phyloP scores from a whole-genome alignment of 106 monocot species.

The Ottelia alismoides region DNA sequence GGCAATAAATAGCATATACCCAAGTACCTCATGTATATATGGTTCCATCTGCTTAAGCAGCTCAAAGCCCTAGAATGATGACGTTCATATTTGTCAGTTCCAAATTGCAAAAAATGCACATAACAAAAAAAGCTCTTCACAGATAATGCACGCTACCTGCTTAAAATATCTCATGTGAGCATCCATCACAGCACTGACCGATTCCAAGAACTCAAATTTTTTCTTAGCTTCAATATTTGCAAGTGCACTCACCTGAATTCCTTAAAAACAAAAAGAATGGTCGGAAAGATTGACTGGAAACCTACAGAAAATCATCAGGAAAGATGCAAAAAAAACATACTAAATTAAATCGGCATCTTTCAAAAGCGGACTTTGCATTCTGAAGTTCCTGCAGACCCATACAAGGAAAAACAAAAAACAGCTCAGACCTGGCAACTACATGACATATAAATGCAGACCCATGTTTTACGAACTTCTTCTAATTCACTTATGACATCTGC shows the following conservation, averaged over 20 bases:
- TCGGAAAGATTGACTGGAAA: conserved; percentile 11
- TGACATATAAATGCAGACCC: neutral
- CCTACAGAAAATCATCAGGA: conserved; percentile 13
- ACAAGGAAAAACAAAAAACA: no score
- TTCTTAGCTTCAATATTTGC: conserved; percentile 76
- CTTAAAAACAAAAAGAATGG: conserved; percentile 24
- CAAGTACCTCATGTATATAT: conserved; percentile 86
- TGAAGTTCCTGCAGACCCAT: conserved; percentile 48
- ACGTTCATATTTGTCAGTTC: conserved; percentile 63
- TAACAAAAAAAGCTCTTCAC: neutral
- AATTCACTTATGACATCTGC: conserved; percentile 53
- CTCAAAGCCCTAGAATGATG: conserved; percentile 62
- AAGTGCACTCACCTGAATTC: conserved; percentile 66
- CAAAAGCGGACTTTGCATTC: conserved; percentile 79
- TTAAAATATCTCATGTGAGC: conserved; percentile 94
- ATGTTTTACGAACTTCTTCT: conserved; percentile 50
- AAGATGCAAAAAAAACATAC: no score
- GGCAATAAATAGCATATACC: neutral
- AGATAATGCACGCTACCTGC: conserved; percentile 45
- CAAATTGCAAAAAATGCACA: conserved; percentile 3
- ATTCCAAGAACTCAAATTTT: conserved; percentile 87
- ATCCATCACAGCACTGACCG: conserved; percentile 90
- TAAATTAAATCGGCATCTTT: conserved; percentile 81
- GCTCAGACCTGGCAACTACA: no score
- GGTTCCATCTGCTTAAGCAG: no score